phyloP scores from a whole-genome alignment of 1,139 yeast species.

The Yamadazyma dushanensis region DNA sequence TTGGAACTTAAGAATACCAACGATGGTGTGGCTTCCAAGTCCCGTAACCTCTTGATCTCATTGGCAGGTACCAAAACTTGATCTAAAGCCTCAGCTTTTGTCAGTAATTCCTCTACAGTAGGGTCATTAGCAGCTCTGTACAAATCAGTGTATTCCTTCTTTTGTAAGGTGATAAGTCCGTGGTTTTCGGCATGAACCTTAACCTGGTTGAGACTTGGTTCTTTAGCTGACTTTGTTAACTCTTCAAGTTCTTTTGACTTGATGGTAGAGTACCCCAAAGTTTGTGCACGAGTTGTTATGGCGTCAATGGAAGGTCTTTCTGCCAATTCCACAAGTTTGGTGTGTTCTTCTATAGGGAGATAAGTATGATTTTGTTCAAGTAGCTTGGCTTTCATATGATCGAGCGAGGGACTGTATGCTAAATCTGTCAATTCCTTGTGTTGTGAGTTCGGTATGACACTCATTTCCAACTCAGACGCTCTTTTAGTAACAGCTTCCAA shows the following conservation, averaged over 20 bases:
- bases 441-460: conserved; percentile 7
- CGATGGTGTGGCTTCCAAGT: conserved; percentile 21
- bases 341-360: conserved; percentile 20
- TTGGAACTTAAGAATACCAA: conserved; percentile 19
- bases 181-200: conserved; percentile 36
- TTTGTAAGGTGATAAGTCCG: conserved; percentile 35
- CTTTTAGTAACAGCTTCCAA: conserved; percentile 16
- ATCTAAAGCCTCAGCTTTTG: conserved; percentile 19
- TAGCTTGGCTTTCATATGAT: conserved; percentile 23
- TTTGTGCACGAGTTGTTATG: conserved; percentile 13
- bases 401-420: conserved; percentile 20
- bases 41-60: conserved; percentile 15
- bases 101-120: conserved; percentile 24
- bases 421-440: conserved; percentile 8
- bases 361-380: conserved; percentile 13
- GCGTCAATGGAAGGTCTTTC: conserved; percentile 19
- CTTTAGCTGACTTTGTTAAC: conserved; percentile 26
- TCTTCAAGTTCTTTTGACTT: conserved; percentile 18
- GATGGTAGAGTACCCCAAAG: conserved; percentile 15
- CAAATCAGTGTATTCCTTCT: conserved; percentile 36
- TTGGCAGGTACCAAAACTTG: conserved; percentile 9
- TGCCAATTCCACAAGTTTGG: conserved; percentile 15
- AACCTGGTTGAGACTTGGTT: conserved; percentile 35
- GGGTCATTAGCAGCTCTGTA: conserved; percentile 38
- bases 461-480: conserved; percentile 10